Evolutionary conservation across 306 rosid species (phyloP).

Genomic region (Lupinus albus): DNA sequence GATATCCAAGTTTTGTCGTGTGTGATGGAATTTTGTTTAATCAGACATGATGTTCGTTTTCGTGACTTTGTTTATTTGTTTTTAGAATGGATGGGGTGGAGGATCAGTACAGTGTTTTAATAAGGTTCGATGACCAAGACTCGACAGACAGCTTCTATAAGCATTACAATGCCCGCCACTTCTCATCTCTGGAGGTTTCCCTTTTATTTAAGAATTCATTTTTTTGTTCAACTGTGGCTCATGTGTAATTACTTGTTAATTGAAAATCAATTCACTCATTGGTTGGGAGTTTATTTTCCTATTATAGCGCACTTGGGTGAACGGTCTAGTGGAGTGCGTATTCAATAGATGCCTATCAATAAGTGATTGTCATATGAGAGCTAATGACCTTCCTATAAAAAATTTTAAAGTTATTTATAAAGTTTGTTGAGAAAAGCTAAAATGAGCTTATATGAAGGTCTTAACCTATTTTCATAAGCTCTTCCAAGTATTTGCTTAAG

Average conservation of each 20-base stretch:
- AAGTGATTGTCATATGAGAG: too few relatives aligned
- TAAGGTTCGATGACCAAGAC: slow-evolving; percentile 72
- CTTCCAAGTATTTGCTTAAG: too few relatives aligned
- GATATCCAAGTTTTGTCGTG: background rate
- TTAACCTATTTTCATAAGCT: too few relatives aligned
- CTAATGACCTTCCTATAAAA: too few relatives aligned
- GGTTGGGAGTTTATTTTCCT: background rate
- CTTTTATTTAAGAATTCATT: background rate
- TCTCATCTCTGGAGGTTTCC: slow-evolving; percentile 85
- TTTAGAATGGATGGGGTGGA: slow-evolving; percentile 77
- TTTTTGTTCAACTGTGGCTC: background rate
- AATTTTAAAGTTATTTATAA: too few relatives aligned
- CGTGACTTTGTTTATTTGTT: background rate
- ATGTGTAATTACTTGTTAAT: background rate
- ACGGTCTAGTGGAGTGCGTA: too few relatives aligned
- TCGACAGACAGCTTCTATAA: slow-evolving; percentile 75
- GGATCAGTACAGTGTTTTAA: slow-evolving; percentile 77
- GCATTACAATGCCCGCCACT: slow-evolving; percentile 69
- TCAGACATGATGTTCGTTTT: background rate
- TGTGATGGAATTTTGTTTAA: background rate
- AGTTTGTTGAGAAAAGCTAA: too few relatives aligned
- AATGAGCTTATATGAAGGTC: too few relatives aligned
- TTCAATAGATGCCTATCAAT: too few relatives aligned
- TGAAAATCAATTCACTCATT: background rate
- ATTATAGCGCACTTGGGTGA: background rate